These are phyloP conservation scores for Dactylis glomerata DNA, from an alignment of 176 grass and related monocot genomes.

Conservation along the genomic window DNA sequence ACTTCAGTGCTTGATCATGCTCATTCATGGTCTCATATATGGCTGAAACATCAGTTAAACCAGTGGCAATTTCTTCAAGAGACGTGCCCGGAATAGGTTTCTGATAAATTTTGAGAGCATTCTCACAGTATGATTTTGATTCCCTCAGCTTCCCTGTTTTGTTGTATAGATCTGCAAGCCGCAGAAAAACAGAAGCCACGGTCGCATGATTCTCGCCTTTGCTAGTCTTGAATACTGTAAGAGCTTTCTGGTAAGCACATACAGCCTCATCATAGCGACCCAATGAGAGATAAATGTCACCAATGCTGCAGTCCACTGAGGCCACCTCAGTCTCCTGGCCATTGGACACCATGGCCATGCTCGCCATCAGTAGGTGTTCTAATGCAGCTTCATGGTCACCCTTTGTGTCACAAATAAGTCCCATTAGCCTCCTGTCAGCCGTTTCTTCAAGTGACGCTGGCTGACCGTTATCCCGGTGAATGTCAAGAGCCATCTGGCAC, in stretches of 20 bases:
- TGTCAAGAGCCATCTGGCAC: conserved; percentile 80
- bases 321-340: conserved; percentile 95
- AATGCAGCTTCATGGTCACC: conserved; percentile 83
- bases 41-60: conserved; percentile 82
- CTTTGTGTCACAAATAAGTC: conserved; percentile 86
- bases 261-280: conserved; percentile 89
- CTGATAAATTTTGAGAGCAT: conserved; percentile 88
- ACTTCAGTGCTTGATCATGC: conserved; percentile 86
- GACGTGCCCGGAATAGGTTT: conserved; percentile 89
- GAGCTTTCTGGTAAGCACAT: conserved; percentile 85
- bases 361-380: conserved; percentile 85
- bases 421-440: conserved; percentile 90
- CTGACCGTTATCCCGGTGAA: conserved; percentile 64
- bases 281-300: conserved; percentile 89
- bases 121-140: conserved; percentile 94
- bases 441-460: conserved; percentile 76
- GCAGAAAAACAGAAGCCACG: conserved; percentile 90
- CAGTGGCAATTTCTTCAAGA: conserved; percentile 85
- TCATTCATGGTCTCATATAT: conserved; percentile 98
- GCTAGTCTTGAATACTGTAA: conserved; percentile 86
- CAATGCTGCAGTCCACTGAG: conserved; percentile 91
- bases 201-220: conserved; percentile 95
- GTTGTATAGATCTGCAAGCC: conserved; percentile 91
- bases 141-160: conserved; percentile 89
- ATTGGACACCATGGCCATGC: conserved; percentile 86